phyloP scores from a whole-genome alignment of 2,329 filamentous ascomycete genomes.

The Aspergillus sp. region DNA sequence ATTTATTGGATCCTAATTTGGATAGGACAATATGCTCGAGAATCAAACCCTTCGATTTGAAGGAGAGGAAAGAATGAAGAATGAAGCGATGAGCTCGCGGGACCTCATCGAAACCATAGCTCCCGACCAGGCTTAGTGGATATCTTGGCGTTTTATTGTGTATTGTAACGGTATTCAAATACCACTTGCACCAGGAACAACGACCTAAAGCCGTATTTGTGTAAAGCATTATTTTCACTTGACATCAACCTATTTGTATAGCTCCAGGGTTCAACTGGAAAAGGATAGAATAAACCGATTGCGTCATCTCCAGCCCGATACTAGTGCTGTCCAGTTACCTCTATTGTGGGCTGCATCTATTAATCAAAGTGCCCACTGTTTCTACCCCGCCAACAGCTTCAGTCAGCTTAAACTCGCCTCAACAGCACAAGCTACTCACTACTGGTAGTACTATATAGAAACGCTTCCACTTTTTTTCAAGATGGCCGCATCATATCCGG shows the following conservation, averaged over 20 bases:
- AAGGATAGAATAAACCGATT: background rate
- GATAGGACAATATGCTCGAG: background rate
- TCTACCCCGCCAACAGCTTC: background rate
- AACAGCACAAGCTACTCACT: background rate
- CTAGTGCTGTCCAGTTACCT: background rate
- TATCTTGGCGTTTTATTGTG: conserved; percentile 9
- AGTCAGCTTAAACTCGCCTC: background rate
- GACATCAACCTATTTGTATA: background rate
- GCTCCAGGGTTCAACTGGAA: background rate
- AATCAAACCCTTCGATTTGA: background rate
- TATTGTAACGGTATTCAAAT: background rate
- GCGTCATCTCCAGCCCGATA: background rate
- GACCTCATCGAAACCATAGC: background rate
- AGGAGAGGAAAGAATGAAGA: background rate
- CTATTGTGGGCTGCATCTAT: background rate
- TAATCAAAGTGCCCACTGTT: background rate
- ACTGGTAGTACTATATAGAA: background rate
- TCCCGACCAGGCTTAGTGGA: background rate
- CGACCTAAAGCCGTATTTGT: background rate
- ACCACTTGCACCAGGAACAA: background rate
- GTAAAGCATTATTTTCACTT: background rate
- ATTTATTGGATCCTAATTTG: background rate
- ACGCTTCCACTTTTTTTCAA: background rate
- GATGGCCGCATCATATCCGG: conserved; percentile 26
- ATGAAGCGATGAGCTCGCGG: background rate